A percentile compares a stretch with the other conserved stretches of the same genome.
Evolutionary conservation across 768 basidiomycete genomes (phyloP).

Genomic region (Stropharia rugosoannulata): DNA sequence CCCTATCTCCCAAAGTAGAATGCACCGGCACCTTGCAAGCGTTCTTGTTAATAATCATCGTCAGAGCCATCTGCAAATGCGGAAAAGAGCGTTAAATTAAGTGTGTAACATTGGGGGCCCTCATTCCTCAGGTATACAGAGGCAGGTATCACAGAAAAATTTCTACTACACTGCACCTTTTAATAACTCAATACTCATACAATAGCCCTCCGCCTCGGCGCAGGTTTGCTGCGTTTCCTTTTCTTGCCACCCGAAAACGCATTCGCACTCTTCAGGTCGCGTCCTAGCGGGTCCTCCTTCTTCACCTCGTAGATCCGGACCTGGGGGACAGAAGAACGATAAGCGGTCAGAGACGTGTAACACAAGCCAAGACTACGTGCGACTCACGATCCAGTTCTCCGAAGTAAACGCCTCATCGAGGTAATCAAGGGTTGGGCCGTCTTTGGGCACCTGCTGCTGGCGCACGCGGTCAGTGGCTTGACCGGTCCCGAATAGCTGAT

Average conservation of each 20-base stretch:
- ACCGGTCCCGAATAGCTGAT: conserved; percentile 77
- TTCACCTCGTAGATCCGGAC: conserved; percentile 95
- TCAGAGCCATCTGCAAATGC: too few species aligned
- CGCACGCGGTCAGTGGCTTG: conserved; percentile 85
- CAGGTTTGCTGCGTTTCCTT: conserved; percentile 77
- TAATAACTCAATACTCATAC: conserved; percentile 23
- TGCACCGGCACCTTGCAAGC: too few species aligned
- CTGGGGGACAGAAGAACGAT: conserved; percentile 27
- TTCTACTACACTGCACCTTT: too few species aligned
- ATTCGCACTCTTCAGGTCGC: conserved; percentile 86
- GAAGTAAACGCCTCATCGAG: conserved; percentile 99
- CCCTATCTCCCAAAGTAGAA: too few species aligned
- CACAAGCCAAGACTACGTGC: conserved; percentile 19
- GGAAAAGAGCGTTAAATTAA: not conserved
- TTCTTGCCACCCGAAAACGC: conserved; percentile 88
- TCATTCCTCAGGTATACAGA: too few species aligned
- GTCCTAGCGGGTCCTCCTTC: conserved; percentile 88
- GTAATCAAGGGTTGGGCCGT: conserved; percentile 82
- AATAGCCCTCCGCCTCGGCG: conserved; percentile 54
- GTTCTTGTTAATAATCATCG: too few species aligned
- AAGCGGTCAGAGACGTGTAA: conserved; percentile 1
- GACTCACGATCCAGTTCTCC: conserved; percentile 96
- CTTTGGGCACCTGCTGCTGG: conserved; percentile 76
- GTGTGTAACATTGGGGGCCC: too few species aligned
- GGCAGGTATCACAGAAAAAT: too few species aligned